These are phyloP conservation scores for Holtermanniella nyarrowii DNA, from an alignment of 768 basidiomycete genomes.

Conservation along the genomic window DNA sequence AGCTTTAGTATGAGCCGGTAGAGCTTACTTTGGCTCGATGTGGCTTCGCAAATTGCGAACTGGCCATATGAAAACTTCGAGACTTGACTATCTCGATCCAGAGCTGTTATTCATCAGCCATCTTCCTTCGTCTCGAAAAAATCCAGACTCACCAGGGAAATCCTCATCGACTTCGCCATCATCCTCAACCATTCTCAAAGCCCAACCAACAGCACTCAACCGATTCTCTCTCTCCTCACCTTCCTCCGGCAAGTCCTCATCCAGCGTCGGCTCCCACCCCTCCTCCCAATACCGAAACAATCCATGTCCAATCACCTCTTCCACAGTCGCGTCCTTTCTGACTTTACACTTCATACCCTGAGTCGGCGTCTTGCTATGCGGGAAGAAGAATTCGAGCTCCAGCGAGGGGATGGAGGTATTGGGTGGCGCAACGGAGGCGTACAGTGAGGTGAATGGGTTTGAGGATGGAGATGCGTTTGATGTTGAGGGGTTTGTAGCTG, in stretches of 20 bases:
- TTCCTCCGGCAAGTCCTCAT: constrained; percentile 49
- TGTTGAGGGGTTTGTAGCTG: neutral
- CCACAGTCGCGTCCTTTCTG: constrained; percentile 76
- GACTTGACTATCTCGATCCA: constrained; percentile 75
- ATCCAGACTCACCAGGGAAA: constrained; percentile 67
- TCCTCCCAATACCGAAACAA: constrained; percentile 91
- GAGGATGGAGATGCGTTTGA: constrained; percentile 46
- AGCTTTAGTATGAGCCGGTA: constrained; percentile 1
- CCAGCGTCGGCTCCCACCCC: constrained; percentile 64
- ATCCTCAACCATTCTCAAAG: constrained; percentile 83
- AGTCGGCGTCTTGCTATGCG: constrained; percentile 52
- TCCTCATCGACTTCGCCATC: constrained; percentile 99
- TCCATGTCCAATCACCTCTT: constrained; percentile 90
- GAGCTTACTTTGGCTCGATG: constrained; percentile 46
- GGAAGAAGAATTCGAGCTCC: constrained; percentile 72
- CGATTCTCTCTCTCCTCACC: constrained; percentile 52
- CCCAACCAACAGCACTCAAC: constrained; percentile 76
- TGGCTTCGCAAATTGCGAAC: constrained; percentile 71
- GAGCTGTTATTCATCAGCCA: constrained; percentile 49
- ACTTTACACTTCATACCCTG: constrained; percentile 65
- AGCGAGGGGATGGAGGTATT: constrained; percentile 51
- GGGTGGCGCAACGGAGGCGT: constrained; percentile 73
- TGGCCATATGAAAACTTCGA: constrained; percentile 81
- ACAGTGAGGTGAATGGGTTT: constrained; percentile 81
- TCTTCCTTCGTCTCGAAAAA: neutral